Conservation (phyloP, 805 yeast species). For the Saccharomycopsis malanga region DNA sequence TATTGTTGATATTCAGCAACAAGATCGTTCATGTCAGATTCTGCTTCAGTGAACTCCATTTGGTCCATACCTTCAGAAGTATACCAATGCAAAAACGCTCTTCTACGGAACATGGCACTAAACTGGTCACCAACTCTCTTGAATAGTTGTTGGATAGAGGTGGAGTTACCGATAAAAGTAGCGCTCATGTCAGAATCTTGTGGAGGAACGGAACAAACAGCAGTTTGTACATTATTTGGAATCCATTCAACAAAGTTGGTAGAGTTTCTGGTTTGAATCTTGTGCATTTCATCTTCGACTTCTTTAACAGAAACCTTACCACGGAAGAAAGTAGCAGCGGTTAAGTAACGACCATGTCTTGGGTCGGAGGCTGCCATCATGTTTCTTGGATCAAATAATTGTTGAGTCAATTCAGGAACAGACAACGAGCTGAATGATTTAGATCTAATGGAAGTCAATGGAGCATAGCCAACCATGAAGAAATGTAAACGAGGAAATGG, state of each 20-base stretch:
- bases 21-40: constrained; percentile 82
- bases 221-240: constrained; percentile 91
- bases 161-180: constrained; percentile 88
- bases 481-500: constrained; percentile 95
- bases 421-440: constrained; percentile 77
- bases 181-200: constrained; percentile 82
- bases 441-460: constrained; percentile 74
- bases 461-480: constrained; percentile 94
- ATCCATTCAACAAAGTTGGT: constrained; percentile 92
- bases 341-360: constrained; percentile 80
- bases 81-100: constrained; percentile 96
- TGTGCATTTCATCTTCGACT: constrained; percentile 89
- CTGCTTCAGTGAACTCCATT: constrained; percentile 90
- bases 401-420: constrained; percentile 90
- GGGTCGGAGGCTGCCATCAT: constrained; percentile 97
- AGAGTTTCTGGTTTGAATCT: constrained; percentile 74
- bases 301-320: constrained; percentile 90
- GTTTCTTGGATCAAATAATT: constrained; percentile 84
- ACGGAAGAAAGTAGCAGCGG: constrained; percentile 91
- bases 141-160: constrained; percentile 87
- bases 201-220: constrained; percentile 89
- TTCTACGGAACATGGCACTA: constrained; percentile 86
- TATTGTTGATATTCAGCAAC: constrained; percentile 89
- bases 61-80: constrained; percentile 95
- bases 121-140: constrained; percentile 86